A percentile compares a stretch with the other conserved stretches of the same genome.
phyloP scores from a whole-genome alignment of 352 stramenopile species.

The Pythium rhizo-oryzae region DNA sequence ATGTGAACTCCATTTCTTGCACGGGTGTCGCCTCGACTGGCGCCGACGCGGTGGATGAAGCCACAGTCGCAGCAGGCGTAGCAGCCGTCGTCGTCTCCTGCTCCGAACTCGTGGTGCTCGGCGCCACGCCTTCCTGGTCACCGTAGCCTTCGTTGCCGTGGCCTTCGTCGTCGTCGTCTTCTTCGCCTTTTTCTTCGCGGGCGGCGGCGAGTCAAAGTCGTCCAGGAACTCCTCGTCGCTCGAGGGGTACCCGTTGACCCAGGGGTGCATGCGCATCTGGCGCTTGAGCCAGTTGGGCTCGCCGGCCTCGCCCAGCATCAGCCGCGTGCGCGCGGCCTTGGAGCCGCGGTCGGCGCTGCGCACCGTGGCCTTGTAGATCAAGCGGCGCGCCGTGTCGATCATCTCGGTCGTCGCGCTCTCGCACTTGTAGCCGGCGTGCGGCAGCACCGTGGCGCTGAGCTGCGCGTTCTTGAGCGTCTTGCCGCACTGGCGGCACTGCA shows the following conservation, averaged over 20 bases:
- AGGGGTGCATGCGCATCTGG: neutral
- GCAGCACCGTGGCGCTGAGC: too few relatives aligned
- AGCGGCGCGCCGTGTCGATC: conserved; percentile 7
- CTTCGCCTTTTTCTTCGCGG: neutral
- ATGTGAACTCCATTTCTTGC: neutral
- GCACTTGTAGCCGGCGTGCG: conserved; percentile 1
- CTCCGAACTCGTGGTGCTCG: neutral
- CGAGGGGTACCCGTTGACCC: neutral
- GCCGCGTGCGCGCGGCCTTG: neutral
- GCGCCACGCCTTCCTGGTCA: neutral
- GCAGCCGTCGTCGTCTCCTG: neutral
- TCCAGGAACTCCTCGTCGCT: neutral
- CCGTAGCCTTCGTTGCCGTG: neutral
- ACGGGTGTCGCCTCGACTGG: neutral
- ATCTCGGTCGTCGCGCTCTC: neutral
- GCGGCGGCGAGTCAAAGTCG: neutral
- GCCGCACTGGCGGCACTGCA: too few relatives aligned
- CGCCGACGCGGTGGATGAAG: neutral
- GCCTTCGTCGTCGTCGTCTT: neutral
- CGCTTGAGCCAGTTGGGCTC: neutral
- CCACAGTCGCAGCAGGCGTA: too few relatives aligned
- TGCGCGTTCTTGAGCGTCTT: too few relatives aligned
- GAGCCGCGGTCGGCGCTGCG: neutral
- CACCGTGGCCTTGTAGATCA: neutral
- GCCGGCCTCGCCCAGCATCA: conserved; percentile 2